These are phyloP conservation scores for Talaromyces thailandensis DNA, from an alignment of 495 filamentous ascomycete genomes.

Conservation along the genomic window DNA sequence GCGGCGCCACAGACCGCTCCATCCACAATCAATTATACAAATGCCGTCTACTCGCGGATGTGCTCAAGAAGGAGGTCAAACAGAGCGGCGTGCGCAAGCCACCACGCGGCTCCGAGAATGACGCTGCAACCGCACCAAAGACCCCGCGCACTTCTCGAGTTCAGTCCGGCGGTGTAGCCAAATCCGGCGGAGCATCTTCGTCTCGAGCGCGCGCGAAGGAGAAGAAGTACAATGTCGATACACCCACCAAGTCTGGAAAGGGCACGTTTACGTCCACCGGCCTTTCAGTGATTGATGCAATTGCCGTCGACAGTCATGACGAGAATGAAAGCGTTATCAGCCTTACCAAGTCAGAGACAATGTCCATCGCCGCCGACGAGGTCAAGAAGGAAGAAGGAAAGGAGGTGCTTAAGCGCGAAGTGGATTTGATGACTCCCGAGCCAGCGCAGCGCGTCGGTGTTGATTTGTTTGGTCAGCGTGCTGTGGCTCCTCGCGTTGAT, in stretches of 20 bases:
- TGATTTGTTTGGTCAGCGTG: neutral
- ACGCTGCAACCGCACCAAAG: neutral
- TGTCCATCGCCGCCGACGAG: neutral
- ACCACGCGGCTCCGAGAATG: neutral
- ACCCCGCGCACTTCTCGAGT: conserved; percentile 14
- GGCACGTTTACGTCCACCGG: neutral
- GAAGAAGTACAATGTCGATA: neutral
- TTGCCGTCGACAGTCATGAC: conserved; percentile 8
- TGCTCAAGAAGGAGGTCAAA: conserved; percentile 7
- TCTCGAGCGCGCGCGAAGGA: neutral
- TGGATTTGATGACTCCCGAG: neutral
- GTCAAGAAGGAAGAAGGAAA: neutral
- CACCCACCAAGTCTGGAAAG: neutral
- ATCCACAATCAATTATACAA: conserved; percentile 15
- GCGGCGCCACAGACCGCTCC: conserved; percentile 16
- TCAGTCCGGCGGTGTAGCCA: neutral
- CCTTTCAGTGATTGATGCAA: conserved; percentile 9
- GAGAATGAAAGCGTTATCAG: neutral
- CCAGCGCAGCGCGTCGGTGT: neutral
- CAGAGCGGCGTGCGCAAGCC: neutral
- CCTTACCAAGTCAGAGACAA: neutral
- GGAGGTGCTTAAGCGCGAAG: neutral
- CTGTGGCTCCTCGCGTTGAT: neutral
- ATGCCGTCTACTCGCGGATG: conserved; percentile 8
- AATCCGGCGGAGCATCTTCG: neutral